Conservation (phyloP, 2,329 filamentous ascomycete species). For the Pseudogymnoascus destructans region DNA sequence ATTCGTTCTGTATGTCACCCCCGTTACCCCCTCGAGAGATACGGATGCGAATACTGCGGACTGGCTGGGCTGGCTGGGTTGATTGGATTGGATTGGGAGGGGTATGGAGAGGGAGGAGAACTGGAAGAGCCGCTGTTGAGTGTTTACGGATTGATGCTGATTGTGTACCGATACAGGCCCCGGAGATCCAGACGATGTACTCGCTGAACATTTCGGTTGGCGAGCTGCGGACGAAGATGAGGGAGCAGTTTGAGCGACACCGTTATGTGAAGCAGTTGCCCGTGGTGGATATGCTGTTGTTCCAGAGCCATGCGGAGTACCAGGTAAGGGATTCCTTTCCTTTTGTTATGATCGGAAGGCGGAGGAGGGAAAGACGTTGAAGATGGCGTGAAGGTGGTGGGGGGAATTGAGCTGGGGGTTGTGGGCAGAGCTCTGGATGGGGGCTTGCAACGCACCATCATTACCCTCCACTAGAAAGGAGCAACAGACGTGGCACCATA, state of each 20-base stretch:
- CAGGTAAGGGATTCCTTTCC: constrained; percentile 48
- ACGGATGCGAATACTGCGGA: not conserved
- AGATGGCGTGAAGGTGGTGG: not conserved
- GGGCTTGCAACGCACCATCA: not conserved
- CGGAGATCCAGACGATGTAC: constrained; percentile 97
- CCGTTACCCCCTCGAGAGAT: constrained; percentile 3
- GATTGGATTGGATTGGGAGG: not conserved
- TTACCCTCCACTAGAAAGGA: not conserved
- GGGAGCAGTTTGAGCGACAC: constrained; percentile 94
- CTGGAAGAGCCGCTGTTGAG: not conserved
- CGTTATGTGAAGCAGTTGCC: constrained; percentile 81
- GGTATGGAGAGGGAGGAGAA: not conserved
- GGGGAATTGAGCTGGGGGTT: not conserved
- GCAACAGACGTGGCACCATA: not conserved
- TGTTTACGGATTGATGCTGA: constrained; percentile 13
- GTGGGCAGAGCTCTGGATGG: not conserved
- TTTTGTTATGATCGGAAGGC: not conserved
- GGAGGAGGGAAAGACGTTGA: not conserved
- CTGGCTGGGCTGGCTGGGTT: not conserved
- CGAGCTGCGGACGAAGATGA: constrained; percentile 78
- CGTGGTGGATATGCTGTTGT: constrained; percentile 78
- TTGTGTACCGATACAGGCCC: constrained; percentile 46
- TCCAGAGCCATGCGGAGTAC: constrained; percentile 85
- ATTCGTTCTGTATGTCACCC: constrained; percentile 69
- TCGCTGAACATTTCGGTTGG: constrained; percentile 79